Evolutionary conservation across 116 monocot species (phyloP), one percentile per base, ranked within the genome.

Genomic region (Phalaenopsis hybrid): DNA sequence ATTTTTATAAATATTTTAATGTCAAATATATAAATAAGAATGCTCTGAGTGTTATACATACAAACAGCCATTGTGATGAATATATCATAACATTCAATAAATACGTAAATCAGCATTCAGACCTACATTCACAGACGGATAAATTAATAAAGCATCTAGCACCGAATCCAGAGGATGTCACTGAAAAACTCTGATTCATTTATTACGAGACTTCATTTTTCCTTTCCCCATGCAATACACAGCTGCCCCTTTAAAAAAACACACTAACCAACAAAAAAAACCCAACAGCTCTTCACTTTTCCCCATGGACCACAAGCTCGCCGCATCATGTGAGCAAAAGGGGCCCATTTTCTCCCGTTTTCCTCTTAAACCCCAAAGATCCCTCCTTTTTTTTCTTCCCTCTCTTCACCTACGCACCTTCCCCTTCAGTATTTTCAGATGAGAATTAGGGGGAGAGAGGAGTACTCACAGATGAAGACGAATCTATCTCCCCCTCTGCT

Each of bases 261-360:
- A 45, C 34, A 44, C 75, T 45, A 75, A 75, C 41, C 8, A 21
- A 75, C 75, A 75, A 41, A 75, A n/a, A 46, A 46, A n/a, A n/a
- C 21, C 48, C 75, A 23, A 75, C 75, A 75, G 44, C 46, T 21
- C 55, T 1, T 9, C 75, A 45, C 75, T 75, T 75, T 75, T 46
- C 75, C 75, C 75, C 18, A 75, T 75, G 44, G 46, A 75, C 45
- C 75, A 75, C 46, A 48, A 75, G 75, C 33, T 45, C 9, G 75
- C 46, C 34, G 21, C 75, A 21, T 5, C 75, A 75, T 75, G 75
- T 75, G 75, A 75, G 2, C 46, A n/a, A 23, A 12, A n/a, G 21
- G n/a, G 46, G 4, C n/a, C 44, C 46, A 1, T 2, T 21, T 6
- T 48, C 75, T n/a, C 44, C 46, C 43, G 10, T 41, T 5, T 8